These are phyloP conservation scores for Aquilaria agallochum DNA, from an alignment of 441 rosid species.

Conservation along the genomic window DNA sequence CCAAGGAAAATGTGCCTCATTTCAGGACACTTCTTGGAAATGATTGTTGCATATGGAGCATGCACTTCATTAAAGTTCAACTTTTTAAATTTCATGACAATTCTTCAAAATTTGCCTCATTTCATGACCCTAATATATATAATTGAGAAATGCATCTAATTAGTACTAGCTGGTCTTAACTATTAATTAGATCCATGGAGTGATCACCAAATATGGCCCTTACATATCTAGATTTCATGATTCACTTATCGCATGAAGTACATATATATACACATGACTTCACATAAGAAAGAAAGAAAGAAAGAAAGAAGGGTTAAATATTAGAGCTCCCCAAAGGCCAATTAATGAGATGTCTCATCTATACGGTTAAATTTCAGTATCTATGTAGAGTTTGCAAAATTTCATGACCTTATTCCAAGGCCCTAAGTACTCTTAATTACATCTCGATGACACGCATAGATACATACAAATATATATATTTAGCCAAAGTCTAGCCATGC, in stretches of 20 bases:
- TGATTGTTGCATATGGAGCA: slow-evolving; percentile 17
- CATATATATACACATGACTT: background rate
- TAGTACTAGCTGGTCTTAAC: background rate
- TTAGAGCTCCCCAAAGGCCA: slow-evolving; percentile 10
- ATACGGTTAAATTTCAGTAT: background rate
- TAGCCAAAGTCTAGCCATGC: slow-evolving; percentile 12
- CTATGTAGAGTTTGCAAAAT: slow-evolving; percentile 5
- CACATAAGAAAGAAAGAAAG: background rate
- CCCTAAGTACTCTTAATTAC: slow-evolving; percentile 7
- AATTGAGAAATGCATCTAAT: no score
- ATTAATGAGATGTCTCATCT: slow-evolving; percentile 16
- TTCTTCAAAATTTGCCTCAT: no score
- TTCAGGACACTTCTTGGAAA: slow-evolving; percentile 38
- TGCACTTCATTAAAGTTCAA: slow-evolving; percentile 9
- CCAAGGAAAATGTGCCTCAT: slow-evolving; percentile 37
- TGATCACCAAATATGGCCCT: background rate
- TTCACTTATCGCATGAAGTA: background rate
- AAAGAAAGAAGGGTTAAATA: background rate
- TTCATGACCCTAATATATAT: no score
- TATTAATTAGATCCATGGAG: background rate
- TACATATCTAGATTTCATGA: background rate
- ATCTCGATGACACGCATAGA: no score
- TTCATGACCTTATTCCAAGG: slow-evolving; percentile 9
- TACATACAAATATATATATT: no score
- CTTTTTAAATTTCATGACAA: background rate